Base-by-base conservation (phyloP, 176 grass and related monocot species). In the Avena insularis region DNA sequence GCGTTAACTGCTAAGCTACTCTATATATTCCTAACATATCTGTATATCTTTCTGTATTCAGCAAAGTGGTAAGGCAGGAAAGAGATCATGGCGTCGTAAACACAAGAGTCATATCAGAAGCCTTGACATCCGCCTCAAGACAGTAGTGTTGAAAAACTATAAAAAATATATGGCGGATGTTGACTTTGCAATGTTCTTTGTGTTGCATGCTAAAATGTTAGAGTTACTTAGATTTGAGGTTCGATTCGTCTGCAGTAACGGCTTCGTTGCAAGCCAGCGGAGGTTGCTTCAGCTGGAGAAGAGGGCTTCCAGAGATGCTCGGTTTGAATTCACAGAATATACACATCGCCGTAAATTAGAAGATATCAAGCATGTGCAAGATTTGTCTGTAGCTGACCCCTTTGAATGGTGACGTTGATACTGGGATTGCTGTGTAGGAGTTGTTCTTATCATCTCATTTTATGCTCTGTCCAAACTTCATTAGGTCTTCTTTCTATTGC, bases 41-140 rank as follows among this genome's bases (percentile, higher is more conserved):
- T 3, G 33, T 35, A 35, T 35, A 25, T 73, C n/a, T 75, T 27
- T 4, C 43, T 48, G 47, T 75, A 8, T 50, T 75, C 46, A 75
- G 71, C 64, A 43, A 43, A 43, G 33, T 35, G 33, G 33, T 35
- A 35, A 35, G 33, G 33, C 33, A 35, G 33, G 33, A 35, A 35
- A 35, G 33, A 35, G 1, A 3, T 35, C 33, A 35, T 35, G 45
- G 71, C 46, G 12, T 74, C 71, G 21, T 75, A 50, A 75, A 27
- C 71, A 75, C 71, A 48, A 74, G 71, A 48, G n/a, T 75, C 71
- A 16, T n/a, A 75, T 75, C 71, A 75, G 6, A 75, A 50, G 71
- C 71, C 71, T 75, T 75, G 71, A 75, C 46, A 75, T 75, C 71
- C 46, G 71, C 13, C 45, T 75, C 71, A 75, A 75, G 71, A 27